Evolutionary conservation across 1,139 yeast species (phyloP), one percentile per base, ranked within the genome.

Genomic region (Debaryomyces udenii): DNA sequence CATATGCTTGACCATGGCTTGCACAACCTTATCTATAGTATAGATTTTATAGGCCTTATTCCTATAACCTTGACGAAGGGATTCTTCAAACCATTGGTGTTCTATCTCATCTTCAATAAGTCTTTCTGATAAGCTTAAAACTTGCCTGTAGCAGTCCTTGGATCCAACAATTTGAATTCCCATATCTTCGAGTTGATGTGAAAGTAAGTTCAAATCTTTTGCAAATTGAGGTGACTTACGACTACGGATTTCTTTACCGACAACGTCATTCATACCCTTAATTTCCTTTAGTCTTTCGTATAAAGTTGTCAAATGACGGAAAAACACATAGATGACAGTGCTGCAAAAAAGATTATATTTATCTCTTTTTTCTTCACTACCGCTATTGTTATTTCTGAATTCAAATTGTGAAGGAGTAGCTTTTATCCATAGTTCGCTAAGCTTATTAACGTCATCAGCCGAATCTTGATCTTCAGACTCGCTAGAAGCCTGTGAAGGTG

Each of bases 71-170:
- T 91, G 97, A 50, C 99, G 88, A 47, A 94, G 68, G 17, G 96
- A 78, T 62, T 93, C 99, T 68, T 93, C 99, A 61, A 87, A 93
- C 87, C 94, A 86, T 62, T 86, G 96, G 51, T 90, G 96, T 55
- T 93, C 99, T 40, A 93, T 70, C 31, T 90, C 95, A 22, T 96
- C 96, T 55, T 89, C 95, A 49, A 94, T 86, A 40, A 91, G 70
- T 49, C 81, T 79, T 52, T 81, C 90, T 41, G 95, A 79, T 44
- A 93, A 71, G 2, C 70, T 70, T 45, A 93, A 70, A 14, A 90
- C 78, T 63, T 93, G 97, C 29, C 73, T 66, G 61, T 93, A 94
- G 42, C 94, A 86, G 51, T 78, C 70, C 52, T 83, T 83, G 6
- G 77, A 70, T 13, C 89, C 88, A 27, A 72, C 72, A 52, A 91